Evolutionary conservation across 805 yeast genomes (phyloP), one percentile per base, ranked within the genome.

Genomic region (Ogataea parapolymorpha): DNA sequence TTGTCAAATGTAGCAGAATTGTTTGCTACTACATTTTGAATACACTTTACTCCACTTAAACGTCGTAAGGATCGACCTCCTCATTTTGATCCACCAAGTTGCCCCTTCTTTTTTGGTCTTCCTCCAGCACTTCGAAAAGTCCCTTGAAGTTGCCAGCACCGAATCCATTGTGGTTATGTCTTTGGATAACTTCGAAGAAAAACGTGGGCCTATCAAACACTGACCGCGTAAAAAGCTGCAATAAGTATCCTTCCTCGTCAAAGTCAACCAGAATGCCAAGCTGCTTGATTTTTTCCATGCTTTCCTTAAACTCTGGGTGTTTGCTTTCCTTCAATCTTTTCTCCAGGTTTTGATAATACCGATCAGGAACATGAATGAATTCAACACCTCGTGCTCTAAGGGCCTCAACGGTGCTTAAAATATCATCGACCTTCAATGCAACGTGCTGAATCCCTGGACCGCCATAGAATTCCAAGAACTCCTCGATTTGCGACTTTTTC

Each of bases 61-160:
- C 41, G 8, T 33, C 32, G 26, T 37, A 45, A 15, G 48, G 51
- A 17, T 41, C 46, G 5, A n/a, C 33, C 33, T 44, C 43, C 5
- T 35, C 41, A 3, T 25, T 32, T 41, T 59, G 63, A 10, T 49
- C 55, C 4, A 47, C 46, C 17, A 79, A 61, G 12, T 86, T 86
- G 1, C 95, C 95, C 37, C 95, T 74, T 37, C 62, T 55, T 42
- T 59, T 69, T 58, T 87, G 95, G 50, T 85, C 90, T n/a, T 71
- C 71, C 59, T 87, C 96, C 42, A 87, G 79, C 6, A 84, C 77
- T 56, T 86, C 90, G 56, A 85, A 87, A 27, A 88, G 65, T 0
- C 93, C 85, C 58, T 79, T 83, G 66, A 87, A 87, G 46, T 89
- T 87, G 2, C 95, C 95, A 36, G 88, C 88, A 1, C 95, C 96